These are phyloP conservation scores for Aspergillus niger DNA, from an alignment of 2,329 filamentous ascomycete genomes.

Conservation along the genomic window DNA sequence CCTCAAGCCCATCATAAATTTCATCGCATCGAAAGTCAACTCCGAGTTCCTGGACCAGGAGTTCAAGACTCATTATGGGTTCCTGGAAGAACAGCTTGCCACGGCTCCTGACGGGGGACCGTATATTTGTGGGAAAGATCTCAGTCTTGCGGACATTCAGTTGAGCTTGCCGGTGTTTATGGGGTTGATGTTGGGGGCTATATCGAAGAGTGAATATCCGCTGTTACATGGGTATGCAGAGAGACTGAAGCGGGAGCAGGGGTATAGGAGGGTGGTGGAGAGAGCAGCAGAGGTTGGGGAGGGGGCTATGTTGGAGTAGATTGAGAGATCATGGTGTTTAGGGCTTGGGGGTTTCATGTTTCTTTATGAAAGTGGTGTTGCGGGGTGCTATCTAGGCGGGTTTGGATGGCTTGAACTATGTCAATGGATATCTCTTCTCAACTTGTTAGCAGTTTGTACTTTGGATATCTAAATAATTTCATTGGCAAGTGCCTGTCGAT, in stretches of 20 bases:
- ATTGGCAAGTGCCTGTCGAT: no score
- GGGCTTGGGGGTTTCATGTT: no score
- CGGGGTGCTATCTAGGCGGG: no score
- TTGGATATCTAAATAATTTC: no score
- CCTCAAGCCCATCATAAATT: conserved; percentile 63
- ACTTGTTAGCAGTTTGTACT: no score
- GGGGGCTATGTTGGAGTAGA: conserved; percentile 21
- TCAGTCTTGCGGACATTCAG: conserved; percentile 51
- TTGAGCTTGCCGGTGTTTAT: conserved; percentile 48
- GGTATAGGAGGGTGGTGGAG: conserved; percentile 42
- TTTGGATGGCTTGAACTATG: no score
- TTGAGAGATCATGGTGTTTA: no score
- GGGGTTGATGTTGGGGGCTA: conserved; percentile 30
- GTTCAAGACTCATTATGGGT: conserved; percentile 44
- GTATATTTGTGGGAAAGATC: conserved; percentile 46
- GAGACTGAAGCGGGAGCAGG: conserved; percentile 37
- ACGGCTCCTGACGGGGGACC: conserved; percentile 42
- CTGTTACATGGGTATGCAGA: conserved; percentile 40
- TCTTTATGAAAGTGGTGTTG: no score
- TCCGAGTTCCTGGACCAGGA: conserved; percentile 43
- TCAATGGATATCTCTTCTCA: no score
- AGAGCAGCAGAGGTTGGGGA: conserved; percentile 41
- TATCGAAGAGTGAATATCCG: conserved; percentile 41
- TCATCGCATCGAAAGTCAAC: conserved; percentile 53
- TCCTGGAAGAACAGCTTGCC: conserved; percentile 48